phyloP scores from a whole-genome alignment of 129 eudicot species.

The Erigeron canadensis region DNA sequence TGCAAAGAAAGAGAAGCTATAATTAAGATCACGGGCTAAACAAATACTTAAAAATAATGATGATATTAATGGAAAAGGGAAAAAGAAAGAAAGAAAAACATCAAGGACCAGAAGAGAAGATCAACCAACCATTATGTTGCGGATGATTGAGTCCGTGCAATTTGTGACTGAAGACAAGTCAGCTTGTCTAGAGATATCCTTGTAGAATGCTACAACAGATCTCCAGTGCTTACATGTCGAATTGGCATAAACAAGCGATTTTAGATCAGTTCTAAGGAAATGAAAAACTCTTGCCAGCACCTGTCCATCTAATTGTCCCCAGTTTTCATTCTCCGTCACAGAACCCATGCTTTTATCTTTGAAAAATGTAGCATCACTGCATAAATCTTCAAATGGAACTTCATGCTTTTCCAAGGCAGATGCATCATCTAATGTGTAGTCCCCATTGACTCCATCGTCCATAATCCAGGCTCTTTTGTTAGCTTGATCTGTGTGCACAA shows the following conservation, averaged over 20 bases:
- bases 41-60: background rate
- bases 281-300: slow-evolving; percentile 81
- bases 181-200: slow-evolving; percentile 54
- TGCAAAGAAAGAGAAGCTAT: slow-evolving; percentile 32
- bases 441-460: slow-evolving; percentile 58
- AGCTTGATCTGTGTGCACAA: slow-evolving; percentile 44
- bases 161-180: slow-evolving; percentile 62
- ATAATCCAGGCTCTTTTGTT: slow-evolving; percentile 53
- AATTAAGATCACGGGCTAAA: slow-evolving; percentile 16
- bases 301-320: slow-evolving; percentile 78
- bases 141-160: slow-evolving; percentile 59
- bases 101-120: background rate
- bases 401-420: slow-evolving; percentile 38
- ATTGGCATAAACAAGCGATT: slow-evolving; percentile 69
- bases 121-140: slow-evolving; percentile 66
- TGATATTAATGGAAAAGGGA: background rate
- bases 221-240: slow-evolving; percentile 91
- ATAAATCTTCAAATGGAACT: slow-evolving; percentile 63
- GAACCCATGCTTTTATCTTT: slow-evolving; percentile 32
- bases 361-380: slow-evolving; percentile 53
- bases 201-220: slow-evolving; percentile 63
- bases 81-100: background rate
- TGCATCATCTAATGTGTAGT: slow-evolving; percentile 42
- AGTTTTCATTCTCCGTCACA: slow-evolving; percentile 38
- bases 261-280: slow-evolving; percentile 71